Evolutionary conservation across 176 grass and related monocot genomes (phyloP).

Genomic region (Calamus simplicifolius): DNA sequence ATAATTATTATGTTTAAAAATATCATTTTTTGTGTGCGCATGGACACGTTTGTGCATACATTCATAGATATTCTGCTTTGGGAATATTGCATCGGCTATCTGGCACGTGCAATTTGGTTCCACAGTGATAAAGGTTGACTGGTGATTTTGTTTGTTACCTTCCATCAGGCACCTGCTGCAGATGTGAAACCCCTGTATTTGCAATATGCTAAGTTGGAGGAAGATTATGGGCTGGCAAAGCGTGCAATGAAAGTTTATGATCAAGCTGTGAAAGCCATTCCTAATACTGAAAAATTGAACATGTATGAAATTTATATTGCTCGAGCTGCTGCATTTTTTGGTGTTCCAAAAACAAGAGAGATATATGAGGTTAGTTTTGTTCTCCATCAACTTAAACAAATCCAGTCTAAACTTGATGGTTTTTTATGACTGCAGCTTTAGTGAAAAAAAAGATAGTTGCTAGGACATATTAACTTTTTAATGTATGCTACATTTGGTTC

Average conservation of each 20-base stretch:
- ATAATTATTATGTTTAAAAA: too few relatives aligned
- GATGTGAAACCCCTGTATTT: constrained; percentile 72
- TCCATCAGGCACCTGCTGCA: constrained; percentile 47
- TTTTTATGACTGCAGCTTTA: too few relatives aligned
- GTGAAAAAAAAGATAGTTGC: too few relatives aligned
- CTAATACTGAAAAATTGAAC: constrained; percentile 60
- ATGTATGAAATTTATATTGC: constrained; percentile 84
- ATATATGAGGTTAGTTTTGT: constrained; percentile 60
- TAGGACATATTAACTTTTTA: too few relatives aligned
- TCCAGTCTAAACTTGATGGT: too few relatives aligned
- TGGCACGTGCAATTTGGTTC: too few relatives aligned
- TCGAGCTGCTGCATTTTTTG: constrained; percentile 56
- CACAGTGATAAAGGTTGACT: constrained; percentile 10
- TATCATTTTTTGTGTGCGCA: too few relatives aligned
- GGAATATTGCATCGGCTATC: too few relatives aligned
- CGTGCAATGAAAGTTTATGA: constrained; percentile 85
- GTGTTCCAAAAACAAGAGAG: constrained; percentile 69
- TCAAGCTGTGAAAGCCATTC: constrained; percentile 61
- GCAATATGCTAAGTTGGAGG: constrained; percentile 85
- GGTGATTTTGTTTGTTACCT: constrained; percentile 14
- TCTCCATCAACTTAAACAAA: too few relatives aligned
- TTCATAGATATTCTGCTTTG: too few relatives aligned
- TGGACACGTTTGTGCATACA: neutral
- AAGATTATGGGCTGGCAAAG: constrained; percentile 75
- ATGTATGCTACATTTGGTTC: too few relatives aligned